These are phyloP conservation scores for Coemansia interrupta DNA, from an alignment of 192 early-diverging fungal genomes.

Conservation along the genomic window DNA sequence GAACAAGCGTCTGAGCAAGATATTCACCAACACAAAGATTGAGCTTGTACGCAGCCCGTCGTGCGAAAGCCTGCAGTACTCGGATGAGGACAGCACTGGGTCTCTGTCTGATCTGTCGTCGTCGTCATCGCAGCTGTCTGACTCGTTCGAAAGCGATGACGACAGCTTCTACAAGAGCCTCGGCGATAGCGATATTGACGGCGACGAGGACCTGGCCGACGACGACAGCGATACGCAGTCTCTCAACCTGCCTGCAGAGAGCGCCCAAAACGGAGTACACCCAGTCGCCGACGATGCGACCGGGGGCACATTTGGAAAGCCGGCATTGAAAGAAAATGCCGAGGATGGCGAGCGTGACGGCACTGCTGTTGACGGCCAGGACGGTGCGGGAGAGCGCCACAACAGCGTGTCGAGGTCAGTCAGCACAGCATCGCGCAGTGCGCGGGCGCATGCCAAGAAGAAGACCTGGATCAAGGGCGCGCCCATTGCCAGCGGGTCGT, in stretches of 20 bases:
- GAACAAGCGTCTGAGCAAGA: conserved; percentile 27
- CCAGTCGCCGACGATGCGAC: neutral
- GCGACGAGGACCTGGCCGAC: conserved; percentile 38
- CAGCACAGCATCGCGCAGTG: conserved; percentile 16
- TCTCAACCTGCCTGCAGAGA: neutral
- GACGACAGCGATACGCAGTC: conserved; percentile 17
- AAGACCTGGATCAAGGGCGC: conserved; percentile 80
- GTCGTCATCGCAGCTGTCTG: conserved; percentile 24
- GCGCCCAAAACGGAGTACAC: neutral
- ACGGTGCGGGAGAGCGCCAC: conserved; percentile 19
- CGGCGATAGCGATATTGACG: conserved; percentile 35
- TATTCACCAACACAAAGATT: conserved; percentile 12
- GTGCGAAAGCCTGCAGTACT: conserved; percentile 36
- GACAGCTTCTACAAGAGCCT: conserved; percentile 47
- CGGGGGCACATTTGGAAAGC: conserved; percentile 8
- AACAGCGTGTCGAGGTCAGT: conserved; percentile 21
- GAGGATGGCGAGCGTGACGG: neutral
- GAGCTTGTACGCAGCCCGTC: conserved; percentile 24
- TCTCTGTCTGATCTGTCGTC: conserved; percentile 31
- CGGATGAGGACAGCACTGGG: conserved; percentile 25
- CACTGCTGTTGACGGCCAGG: too few relatives aligned
- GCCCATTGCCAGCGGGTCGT: conserved; percentile 93
- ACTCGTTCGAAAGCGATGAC: conserved; percentile 33
- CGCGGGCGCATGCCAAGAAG: conserved; percentile 29
- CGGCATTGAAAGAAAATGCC: neutral